Conservation (phyloP, 2,329 filamentous ascomycete genomes). For the Fusarium pseudoanthophilum region DNA sequence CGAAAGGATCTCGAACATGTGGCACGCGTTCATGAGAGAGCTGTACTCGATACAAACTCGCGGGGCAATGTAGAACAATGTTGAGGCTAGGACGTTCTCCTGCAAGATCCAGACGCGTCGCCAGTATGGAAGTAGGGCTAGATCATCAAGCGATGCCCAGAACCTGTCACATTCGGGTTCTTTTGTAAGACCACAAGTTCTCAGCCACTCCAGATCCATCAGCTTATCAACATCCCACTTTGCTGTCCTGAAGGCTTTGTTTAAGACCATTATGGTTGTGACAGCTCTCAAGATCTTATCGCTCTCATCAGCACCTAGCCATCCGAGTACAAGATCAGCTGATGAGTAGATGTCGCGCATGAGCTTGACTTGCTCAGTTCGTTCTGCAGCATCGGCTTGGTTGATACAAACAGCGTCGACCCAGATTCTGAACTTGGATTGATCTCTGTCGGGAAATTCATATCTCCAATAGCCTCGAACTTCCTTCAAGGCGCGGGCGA, state of each 20-base stretch:
- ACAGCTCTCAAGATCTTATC: not conserved
- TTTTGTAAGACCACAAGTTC: not conserved
- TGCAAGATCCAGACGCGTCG: not conserved
- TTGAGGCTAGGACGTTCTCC: not conserved
- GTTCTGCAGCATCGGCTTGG: not conserved
- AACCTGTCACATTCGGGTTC: not conserved
- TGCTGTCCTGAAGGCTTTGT: not conserved
- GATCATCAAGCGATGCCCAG: not conserved
- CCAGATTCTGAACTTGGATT: slow-evolving; percentile 2
- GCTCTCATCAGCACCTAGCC: not conserved
- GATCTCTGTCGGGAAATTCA: not conserved
- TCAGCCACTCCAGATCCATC: not conserved
- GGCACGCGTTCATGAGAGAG: not conserved
- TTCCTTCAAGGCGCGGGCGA: not conserved
- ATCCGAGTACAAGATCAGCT: slow-evolving; percentile 5
- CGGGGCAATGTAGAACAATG: not conserved
- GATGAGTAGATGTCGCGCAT: slow-evolving; percentile 8
- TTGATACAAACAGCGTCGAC: slow-evolving; percentile 6
- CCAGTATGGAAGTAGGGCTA: not conserved
- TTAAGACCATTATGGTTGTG: not conserved
- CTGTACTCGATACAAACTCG: not conserved
- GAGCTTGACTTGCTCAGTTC: slow-evolving; percentile 16
- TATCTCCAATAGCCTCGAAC: not conserved
- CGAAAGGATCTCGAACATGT: not conserved
- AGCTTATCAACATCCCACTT: not conserved